Base-by-base conservation (phyloP, 2,329 filamentous ascomycete species). In the Nigrospora oryzae region DNA sequence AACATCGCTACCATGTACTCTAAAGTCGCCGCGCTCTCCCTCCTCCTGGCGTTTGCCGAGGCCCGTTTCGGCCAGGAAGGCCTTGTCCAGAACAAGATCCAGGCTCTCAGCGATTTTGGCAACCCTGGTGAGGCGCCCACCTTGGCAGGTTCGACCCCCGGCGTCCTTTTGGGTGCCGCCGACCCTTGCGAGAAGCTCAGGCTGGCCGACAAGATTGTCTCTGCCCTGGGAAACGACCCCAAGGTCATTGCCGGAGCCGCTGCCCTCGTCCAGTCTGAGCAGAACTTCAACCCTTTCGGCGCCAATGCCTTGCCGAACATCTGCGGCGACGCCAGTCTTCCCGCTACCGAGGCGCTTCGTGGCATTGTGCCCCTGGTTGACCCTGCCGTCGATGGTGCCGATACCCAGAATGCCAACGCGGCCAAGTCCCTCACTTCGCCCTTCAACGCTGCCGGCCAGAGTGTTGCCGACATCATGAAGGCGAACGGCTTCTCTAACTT, bases 281-380 rank as follows among this genome's bases (percentile, higher is more conserved):
- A 84, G 64, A 86, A 86, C 73, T 84, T 84, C 68, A 86, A 86
- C 68, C 80, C 79, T 42, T 84, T 80, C 52, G 75, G 64, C 45
- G 73, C 75, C 49, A 67, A 66, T 55, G 5, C 23, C 23, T 70
- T 79, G 32, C 81, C 78, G 15, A 77, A 71, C 49, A 75, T 87
- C 58, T 86, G 83, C 63, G 73, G 68, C 34, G 79, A 86, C 51
- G 65, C 80, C 2, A 66, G 70, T 23, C 74, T 87, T 2, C 83
- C 83, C 11, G 74, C 69, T 31, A 84, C 77, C 8, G 63, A 64
- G 19, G 71, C 70, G 45, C 76, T 86, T 31, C 72, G 83, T 37
- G 83, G 83, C 49, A 80, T 87, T 46, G 70, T 84, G 4, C 82
- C 83, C 23, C 69, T 83, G 14, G 74, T 86, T 49, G 83, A 86